phyloP scores from a whole-genome alignment of 441 rosid genomes.

The Capsella rubella region DNA sequence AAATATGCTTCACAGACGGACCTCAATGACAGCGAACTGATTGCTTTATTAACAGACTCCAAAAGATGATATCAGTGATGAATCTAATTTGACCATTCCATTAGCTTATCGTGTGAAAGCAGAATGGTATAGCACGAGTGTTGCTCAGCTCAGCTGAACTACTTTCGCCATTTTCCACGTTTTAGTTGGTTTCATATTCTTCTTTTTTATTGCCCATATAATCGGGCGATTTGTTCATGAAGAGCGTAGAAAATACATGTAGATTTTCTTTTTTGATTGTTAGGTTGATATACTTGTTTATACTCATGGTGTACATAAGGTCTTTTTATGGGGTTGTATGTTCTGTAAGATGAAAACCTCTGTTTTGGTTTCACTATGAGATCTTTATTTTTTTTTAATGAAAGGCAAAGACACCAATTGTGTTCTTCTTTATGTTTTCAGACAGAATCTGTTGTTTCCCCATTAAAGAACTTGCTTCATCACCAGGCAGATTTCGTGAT shows the following conservation, averaged over 20 bases:
- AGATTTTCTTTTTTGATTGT: constrained; percentile 28
- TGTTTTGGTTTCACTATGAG: constrained; percentile 36
- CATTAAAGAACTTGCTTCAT: constrained; percentile 4
- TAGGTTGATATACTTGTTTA: constrained; percentile 38
- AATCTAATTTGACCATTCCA: constrained; percentile 13
- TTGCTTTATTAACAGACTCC: constrained; percentile 57
- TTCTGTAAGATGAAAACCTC: constrained; percentile 39
- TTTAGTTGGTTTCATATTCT: constrained; percentile 29
- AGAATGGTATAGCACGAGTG: constrained; percentile 36
- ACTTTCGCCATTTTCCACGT: constrained; percentile 24
- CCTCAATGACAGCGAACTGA: constrained; percentile 64
- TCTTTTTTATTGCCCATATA: constrained; percentile 1
- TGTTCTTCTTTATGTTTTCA: constrained; percentile 19
- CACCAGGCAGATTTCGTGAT: background rate
- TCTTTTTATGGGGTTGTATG: constrained; percentile 40
- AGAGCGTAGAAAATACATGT: constrained; percentile 41
- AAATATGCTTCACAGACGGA: constrained; percentile 60
- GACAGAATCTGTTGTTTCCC: background rate
- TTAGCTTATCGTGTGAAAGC: constrained; percentile 26
- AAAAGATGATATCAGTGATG: constrained; percentile 47
- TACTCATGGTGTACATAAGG: constrained; percentile 46
- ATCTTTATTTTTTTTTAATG: constrained; percentile 17
- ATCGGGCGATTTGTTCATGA: constrained; percentile 31
- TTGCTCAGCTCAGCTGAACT: constrained; percentile 31
- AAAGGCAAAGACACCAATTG: constrained; percentile 22